phyloP scores from a whole-genome alignment of 2,329 filamentous ascomycete species.

The Colletotrichum limetticola region DNA sequence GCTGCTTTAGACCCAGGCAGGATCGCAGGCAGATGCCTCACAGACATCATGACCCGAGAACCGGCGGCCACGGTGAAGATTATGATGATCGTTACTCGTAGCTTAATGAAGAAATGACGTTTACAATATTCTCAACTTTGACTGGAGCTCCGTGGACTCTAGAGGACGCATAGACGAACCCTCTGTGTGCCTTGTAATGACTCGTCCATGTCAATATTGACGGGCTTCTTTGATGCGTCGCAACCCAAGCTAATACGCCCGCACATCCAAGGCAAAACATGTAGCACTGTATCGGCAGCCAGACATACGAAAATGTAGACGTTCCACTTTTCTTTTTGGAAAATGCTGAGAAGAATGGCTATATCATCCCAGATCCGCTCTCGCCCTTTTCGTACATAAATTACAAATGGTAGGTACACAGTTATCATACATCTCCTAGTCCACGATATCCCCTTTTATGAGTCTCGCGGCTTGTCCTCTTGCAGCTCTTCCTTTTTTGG shows the following conservation, averaged over 20 bases:
- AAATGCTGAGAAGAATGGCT: constrained; percentile 11
- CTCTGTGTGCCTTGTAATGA: background rate
- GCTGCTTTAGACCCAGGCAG: background rate
- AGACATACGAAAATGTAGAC: background rate
- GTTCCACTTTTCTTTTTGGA: background rate
- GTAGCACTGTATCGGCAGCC: background rate
- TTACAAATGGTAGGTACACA: constrained; percentile 14
- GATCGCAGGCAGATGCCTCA: background rate
- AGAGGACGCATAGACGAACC: no score
- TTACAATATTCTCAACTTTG: background rate
- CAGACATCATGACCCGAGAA: background rate
- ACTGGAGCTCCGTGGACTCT: background rate
- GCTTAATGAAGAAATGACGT: background rate
- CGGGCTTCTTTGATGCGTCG: background rate
- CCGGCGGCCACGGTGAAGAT: background rate
- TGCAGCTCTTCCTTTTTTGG: constrained; percentile 26
- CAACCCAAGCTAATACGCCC: background rate
- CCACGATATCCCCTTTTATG: background rate
- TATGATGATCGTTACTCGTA: background rate
- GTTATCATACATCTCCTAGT: constrained; percentile 4
- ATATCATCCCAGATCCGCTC: background rate
- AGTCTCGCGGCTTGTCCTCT: constrained; percentile 19
- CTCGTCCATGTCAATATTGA: background rate
- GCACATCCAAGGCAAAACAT: background rate
- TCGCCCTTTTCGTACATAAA: constrained; percentile 12